phyloP scores from a whole-genome alignment of 1,284 basidiomycete species.

The Irpex rosettiformis region DNA sequence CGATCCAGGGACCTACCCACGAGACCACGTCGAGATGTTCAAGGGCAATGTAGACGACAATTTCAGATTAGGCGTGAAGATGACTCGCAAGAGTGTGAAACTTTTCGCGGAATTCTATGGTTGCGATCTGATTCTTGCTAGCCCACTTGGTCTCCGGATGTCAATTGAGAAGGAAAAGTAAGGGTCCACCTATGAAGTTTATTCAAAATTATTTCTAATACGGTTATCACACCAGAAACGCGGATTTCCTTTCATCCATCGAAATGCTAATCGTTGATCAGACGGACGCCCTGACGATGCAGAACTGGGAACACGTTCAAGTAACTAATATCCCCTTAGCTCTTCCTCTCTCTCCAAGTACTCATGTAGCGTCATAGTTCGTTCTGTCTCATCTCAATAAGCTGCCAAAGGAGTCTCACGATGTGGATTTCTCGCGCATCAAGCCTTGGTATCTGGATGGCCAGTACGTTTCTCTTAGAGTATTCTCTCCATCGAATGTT shows the following conservation, averaged over 20 bases:
- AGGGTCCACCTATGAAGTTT: conserved; percentile 23
- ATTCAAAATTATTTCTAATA: background rate
- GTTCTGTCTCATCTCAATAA: conserved; percentile 83
- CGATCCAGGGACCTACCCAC: conserved; percentile 75
- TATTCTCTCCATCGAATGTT: background rate
- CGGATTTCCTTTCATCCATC: conserved; percentile 91
- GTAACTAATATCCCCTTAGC: conserved; percentile 46
- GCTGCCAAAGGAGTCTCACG: conserved; percentile 88
- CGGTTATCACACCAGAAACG: conserved; percentile 45
- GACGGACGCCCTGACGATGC: conserved; percentile 92
- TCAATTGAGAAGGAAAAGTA: conserved; percentile 93
- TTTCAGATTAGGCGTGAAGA: conserved; percentile 89
- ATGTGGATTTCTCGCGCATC: conserved; percentile 94
- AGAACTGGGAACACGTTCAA: conserved; percentile 98
- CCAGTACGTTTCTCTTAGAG: conserved; percentile 51
- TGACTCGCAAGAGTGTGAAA: conserved; percentile 88
- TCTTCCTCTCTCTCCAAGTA: background rate
- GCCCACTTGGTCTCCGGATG: conserved; percentile 89
- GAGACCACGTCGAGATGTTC: conserved; percentile 92
- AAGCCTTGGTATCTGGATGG: conserved; percentile 98
- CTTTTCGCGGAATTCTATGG: conserved; percentile 89
- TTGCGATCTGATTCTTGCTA: conserved; percentile 90
- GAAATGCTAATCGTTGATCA: conserved; percentile 95
- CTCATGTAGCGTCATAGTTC: conserved; percentile 50
- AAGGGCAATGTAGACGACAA: conserved; percentile 97